Base-by-base conservation (phyloP, 805 yeast genomes). In the Ogataea polymorpha region DNA sequence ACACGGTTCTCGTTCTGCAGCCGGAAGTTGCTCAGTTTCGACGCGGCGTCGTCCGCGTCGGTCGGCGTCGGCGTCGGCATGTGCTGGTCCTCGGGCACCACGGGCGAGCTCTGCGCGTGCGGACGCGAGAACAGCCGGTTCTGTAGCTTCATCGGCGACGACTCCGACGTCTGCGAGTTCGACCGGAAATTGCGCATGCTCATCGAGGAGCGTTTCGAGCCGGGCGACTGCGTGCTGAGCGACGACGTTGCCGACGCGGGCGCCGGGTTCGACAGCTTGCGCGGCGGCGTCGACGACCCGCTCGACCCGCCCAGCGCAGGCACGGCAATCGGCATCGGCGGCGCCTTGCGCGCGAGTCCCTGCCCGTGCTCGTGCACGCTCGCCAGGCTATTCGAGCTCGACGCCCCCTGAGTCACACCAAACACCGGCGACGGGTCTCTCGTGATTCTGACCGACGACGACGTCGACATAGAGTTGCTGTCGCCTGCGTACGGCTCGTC, bases 111-210 rank as follows among this genome's bases (percentile, higher is more conserved):
- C 28, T 35, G 43, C 5, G 49, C 37, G 23, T 37, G 44, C 17
- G 43, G 44, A 17, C 34, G 31, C n/a, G 23, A 25, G 8, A 35
- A 29, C 14, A 45, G 29, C 17, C 44, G 38, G 11, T 21, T 8
- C 13, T 20, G 34, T 24, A 35, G 44, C 37, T 56, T 56, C 18
- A 47, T 34, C 10, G 59, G 59, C 15, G 62, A 57, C 3, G 24
- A 29, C 9, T 58, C 59, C 2, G 61, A 54, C n/a, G 50, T 39
- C 35, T 51, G 56, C 8, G 61, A 53, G 38, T 55, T 56, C 6
- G 65, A 61, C 30, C 67, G 46, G 42, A 62, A 62, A 3, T 64
- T 62, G 42, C 67, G 44, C 27, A 53, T 57, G 14, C 61, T 50
- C 62, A 62, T 55, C 7, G 63, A 61, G 8, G 62, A 60, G 26